Evolutionary conservation across 495 filamentous ascomycete species (phyloP), one percentile per base, ranked within the genome.

Genomic region (Trichoderma gamsii): DNA sequence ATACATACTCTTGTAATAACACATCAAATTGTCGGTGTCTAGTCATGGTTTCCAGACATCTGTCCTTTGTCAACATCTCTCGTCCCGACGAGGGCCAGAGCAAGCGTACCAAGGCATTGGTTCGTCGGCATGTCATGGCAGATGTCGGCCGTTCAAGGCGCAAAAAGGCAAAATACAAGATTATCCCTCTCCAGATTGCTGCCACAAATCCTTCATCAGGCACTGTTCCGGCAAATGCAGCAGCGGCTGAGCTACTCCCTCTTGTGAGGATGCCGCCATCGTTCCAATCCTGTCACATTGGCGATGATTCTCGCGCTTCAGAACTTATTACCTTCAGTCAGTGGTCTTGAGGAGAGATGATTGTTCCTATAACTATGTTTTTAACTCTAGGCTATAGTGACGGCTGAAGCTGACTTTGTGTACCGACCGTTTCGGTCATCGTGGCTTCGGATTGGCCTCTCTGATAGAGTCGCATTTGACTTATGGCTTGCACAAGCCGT

Each of bases 31-130:
- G 8, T 7, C 35, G 4, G 2, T 38, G 35, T 38, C 23, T 29
- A 63, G 59, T 35, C 29, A 41, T 65, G 41, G 29, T 6, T 35
- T 21, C 63, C 16, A 27, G 7, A 23, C 63, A 41, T 16, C 11
- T 44, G 16, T 16, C 63, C 9, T 65, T 65, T 15, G 35, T 65
- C 35, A 65, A 41, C 63, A 41, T 65, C 63, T 65, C 63, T 6
- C 63, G 41, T 21, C 63, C 63, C 2, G 63, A 65, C 9, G 63
- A 65, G 3, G 41, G 35, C 63, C 35, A 23, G n/a, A 65, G 41
- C 4, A 15, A 21, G 15, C 35, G n/a, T 21, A 21, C 12, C 63
- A 16, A n/a, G 63, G n/a, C 35, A 15, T 41, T 35, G 21, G 41
- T 65, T 27, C 35, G 63, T 23, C 63, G 41, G 18, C 63, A 65